Percentiles rank a stretch among this genome's conserved stretches.
Conservation (phyloP, 768 basidiomycete species). For the Omphalotus guepiniiformis region DNA sequence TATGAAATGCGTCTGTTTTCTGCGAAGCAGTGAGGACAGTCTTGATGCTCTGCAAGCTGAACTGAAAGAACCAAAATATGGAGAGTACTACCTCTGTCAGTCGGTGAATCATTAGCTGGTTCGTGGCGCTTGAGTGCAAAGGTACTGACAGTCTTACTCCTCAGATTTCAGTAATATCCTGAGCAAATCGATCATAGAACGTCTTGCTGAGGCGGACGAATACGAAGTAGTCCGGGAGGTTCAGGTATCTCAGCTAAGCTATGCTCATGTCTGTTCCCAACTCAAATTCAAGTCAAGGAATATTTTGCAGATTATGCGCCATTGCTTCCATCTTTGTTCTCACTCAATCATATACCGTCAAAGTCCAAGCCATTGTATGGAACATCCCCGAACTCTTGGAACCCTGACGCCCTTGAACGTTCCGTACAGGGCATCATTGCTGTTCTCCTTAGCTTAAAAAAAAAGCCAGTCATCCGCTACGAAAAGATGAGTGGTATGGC, state of each 20-base stretch:
- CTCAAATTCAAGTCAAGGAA: slow-evolving; percentile 53
- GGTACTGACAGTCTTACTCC: slow-evolving; percentile 16
- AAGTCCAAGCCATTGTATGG: slow-evolving; percentile 65
- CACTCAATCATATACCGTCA: slow-evolving; percentile 73
- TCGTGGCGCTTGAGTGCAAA: slow-evolving; percentile 12
- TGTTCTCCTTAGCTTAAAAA: slow-evolving; percentile 90
- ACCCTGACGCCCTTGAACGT: slow-evolving; percentile 67
- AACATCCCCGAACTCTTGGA: slow-evolving; percentile 68
- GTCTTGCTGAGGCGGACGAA: slow-evolving; percentile 90
- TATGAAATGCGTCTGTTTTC: slow-evolving; percentile 95
- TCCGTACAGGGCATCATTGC: slow-evolving; percentile 79
- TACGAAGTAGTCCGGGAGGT: slow-evolving; percentile 96
- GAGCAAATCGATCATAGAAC: slow-evolving; percentile 86
- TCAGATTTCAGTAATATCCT: slow-evolving; percentile 94
- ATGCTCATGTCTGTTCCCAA: neutral
- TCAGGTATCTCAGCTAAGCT: slow-evolving; percentile 54
- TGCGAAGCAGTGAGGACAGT: slow-evolving; percentile 79
- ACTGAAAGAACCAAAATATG: slow-evolving; percentile 87
- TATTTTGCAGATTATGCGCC: slow-evolving; percentile 97
- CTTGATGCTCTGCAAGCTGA: slow-evolving; percentile 81
- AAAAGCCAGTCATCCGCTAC: slow-evolving; percentile 91
- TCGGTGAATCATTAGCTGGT: slow-evolving; percentile 56
- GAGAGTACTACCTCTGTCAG: slow-evolving; percentile 99
- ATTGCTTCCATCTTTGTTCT: slow-evolving; percentile 81
- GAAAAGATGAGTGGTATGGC: slow-evolving; percentile 93